Conservation (phyloP, 768 basidiomycete species). For the Amanita subjunquillea region DNA sequence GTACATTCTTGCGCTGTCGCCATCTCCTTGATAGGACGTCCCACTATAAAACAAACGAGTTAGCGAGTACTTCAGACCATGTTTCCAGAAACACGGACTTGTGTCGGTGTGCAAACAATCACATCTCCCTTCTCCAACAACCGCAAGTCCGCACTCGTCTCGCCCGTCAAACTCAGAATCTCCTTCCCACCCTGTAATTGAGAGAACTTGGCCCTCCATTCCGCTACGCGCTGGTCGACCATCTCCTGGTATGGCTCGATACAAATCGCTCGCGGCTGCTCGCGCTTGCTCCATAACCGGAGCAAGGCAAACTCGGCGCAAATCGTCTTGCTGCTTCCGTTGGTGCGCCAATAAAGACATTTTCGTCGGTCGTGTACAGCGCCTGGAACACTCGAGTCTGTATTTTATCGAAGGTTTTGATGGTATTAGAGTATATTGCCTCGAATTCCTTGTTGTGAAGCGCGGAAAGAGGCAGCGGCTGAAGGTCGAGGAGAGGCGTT, state of each 20-base stretch:
- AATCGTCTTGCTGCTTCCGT: conserved; percentile 94
- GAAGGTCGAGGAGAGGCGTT: conserved; percentile 88
- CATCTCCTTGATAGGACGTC: conserved; percentile 90
- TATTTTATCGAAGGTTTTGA: conserved; percentile 94
- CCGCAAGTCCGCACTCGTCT: conserved; percentile 85
- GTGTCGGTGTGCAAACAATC: conserved; percentile 87
- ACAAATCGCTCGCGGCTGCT: conserved; percentile 80
- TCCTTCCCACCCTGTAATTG: conserved; percentile 85
- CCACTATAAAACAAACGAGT: conserved; percentile 47
- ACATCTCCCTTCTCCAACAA: conserved; percentile 87
- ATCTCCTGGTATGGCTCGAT: conserved; percentile 97
- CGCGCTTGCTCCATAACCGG: conserved; percentile 86
- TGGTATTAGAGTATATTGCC: conserved; percentile 67
- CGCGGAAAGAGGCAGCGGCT: conserved; percentile 80
- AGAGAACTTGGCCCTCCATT: conserved; percentile 84
- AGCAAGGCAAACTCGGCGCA: conserved; percentile 95
- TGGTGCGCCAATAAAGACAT: conserved; percentile 93
- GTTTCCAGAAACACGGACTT: conserved; percentile 37
- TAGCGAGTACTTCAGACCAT: conserved; percentile 2
- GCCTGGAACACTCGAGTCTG: conserved; percentile 99
- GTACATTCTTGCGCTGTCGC: conserved; percentile 95
- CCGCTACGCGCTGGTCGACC: conserved; percentile 82
- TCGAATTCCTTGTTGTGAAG: conserved; percentile 93
- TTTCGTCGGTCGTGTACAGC: conserved; percentile 92
- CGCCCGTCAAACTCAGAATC: conserved; percentile 89